A percentile compares a stretch with the other conserved stretches of the same genome.
phyloP scores from a whole-genome alignment of 352 stramenopile species.

The Phytophthora gonapodyides region DNA sequence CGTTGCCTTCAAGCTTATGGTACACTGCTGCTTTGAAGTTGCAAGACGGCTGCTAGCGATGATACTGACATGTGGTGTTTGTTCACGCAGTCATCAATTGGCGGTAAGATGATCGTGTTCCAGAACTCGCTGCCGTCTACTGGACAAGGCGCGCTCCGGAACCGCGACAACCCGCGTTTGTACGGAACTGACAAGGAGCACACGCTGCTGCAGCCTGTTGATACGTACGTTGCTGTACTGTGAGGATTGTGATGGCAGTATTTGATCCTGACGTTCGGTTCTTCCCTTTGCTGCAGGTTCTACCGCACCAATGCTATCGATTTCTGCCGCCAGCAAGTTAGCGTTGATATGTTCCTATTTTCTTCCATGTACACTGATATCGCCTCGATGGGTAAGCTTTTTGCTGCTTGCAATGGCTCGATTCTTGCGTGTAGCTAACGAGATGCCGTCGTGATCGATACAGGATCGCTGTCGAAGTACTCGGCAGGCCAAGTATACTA shows the following conservation, averaged over 20 bases:
- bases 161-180: constrained; percentile 82
- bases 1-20: constrained; percentile 98
- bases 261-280: neutral
- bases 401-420: neutral
- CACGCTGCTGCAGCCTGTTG: constrained; percentile 87
- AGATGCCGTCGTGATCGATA: neutral
- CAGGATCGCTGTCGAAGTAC: constrained; percentile 93
- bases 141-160: constrained; percentile 77
- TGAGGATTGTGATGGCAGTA: neutral
- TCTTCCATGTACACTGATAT: constrained; percentile 96
- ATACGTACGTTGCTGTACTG: constrained; percentile 58
- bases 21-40: constrained; percentile 88
- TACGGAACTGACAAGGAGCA: constrained; percentile 91
- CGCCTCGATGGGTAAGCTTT: constrained; percentile 85
- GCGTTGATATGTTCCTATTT: constrained; percentile 99
- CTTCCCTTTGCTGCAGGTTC: constrained; percentile 51
- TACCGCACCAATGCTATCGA: constrained; percentile 95
- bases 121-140: constrained; percentile 82
- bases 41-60: constrained; percentile 30
- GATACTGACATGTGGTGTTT: constrained; percentile 11
- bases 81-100: constrained; percentile 67
- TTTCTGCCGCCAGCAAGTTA: constrained; percentile 98
- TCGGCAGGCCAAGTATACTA: constrained; percentile 97
- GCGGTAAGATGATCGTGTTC: constrained; percentile 91
- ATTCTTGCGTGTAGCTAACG: constrained; percentile 15